A percentile compares a stretch with the other conserved stretches of the same genome.
phyloP scores from a whole-genome alignment of 2,329 filamentous ascomycete species.

The Verticillium alfalfae region DNA sequence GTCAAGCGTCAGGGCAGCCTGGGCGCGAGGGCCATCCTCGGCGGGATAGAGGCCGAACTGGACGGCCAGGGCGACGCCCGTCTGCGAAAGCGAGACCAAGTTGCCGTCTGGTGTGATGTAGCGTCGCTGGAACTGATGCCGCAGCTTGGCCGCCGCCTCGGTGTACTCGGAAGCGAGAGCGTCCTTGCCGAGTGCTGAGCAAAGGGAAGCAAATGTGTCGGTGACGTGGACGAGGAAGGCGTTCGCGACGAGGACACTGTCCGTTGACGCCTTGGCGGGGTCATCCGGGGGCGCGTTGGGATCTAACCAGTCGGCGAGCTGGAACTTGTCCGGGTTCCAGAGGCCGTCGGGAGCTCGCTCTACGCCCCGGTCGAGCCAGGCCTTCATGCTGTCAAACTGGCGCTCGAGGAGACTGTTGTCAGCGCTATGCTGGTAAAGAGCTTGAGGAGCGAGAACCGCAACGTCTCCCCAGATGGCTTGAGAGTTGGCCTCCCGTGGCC shows the following conservation, averaged over 20 bases:
- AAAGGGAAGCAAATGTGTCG: slow-evolving; percentile 1
- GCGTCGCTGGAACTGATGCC: slow-evolving; percentile 1
- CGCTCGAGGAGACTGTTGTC: slow-evolving; percentile 4
- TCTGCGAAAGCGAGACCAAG: slow-evolving; percentile 6
- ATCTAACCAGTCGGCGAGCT: slow-evolving; percentile 8
- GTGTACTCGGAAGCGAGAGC: not conserved
- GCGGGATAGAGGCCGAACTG: slow-evolving; percentile 6
- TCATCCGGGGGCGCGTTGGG: slow-evolving; percentile 7
- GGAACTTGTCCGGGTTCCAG: slow-evolving; percentile 7
- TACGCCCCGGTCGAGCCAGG: slow-evolving; percentile 7
- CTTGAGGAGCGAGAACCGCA: slow-evolving; percentile 1
- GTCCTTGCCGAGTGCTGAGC: not conserved
- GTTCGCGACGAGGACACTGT: slow-evolving; percentile 5
- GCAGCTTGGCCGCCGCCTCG: not conserved
- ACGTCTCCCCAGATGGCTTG: slow-evolving; percentile 9
- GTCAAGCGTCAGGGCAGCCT: slow-evolving; percentile 3
- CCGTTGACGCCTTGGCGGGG: slow-evolving; percentile 4
- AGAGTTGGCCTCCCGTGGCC: slow-evolving; percentile 8
- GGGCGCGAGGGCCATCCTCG: not conserved
- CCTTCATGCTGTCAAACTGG: slow-evolving; percentile 5
- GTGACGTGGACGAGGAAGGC: slow-evolving; percentile 6
- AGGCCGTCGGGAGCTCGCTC: slow-evolving; percentile 5
- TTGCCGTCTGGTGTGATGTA: slow-evolving; percentile 8
- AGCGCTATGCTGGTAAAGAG: slow-evolving; percentile 6
- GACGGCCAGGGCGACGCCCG: slow-evolving; percentile 4